Base-by-base conservation (phyloP, 2,329 filamentous ascomycete genomes). In the Clonostachys byssicola region DNA sequence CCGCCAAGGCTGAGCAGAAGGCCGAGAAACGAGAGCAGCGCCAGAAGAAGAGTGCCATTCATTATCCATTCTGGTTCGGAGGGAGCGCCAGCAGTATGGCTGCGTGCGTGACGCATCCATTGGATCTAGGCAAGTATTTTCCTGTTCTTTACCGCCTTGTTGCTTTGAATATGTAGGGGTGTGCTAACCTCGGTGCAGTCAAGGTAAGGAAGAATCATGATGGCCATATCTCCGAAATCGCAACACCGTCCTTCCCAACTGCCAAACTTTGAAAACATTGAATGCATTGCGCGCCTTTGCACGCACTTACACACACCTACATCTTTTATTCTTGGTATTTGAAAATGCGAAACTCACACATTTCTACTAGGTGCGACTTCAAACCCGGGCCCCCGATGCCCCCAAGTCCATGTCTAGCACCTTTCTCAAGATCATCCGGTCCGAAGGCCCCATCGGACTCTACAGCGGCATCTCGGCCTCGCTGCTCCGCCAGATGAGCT, bases 381-480 rank as follows among this genome's bases (percentile, higher is more conserved):
- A 96, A 73, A 92, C 89, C 56, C 89, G 92, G 62, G 77, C 78
- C 40, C 79, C 86, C 60, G 81, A 88, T 67, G 86, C 82, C 50
- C 85, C 88, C 47, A 86, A 85, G 61, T 86, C 83, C 60, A 96
- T 96, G 89, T 67, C 86, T 53, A 85, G 88, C 64, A 97, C 92
- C 51, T 89, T 96, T 61, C 74, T 81, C 50, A 88, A 95, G 71
- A 85, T 99, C 56, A 65, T 92, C 52, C 84, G 83, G 57, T 76
- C 80, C 58, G 81, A 94, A 68, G 91, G 92, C 38, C 52, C 88
- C n/a, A 68, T 76, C 33, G 92, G 91, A 30, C 79, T 99, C 43
- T 99, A 99, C 71, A 86, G 81, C 60, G 94, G 94, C 71, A 83
- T 97, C 49, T 95, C 92, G 3, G 94, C 94, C 55, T 94, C 92